phyloP scores from a whole-genome alignment of 805 yeast genomes.

The Hanseniaspora thailandica region DNA sequence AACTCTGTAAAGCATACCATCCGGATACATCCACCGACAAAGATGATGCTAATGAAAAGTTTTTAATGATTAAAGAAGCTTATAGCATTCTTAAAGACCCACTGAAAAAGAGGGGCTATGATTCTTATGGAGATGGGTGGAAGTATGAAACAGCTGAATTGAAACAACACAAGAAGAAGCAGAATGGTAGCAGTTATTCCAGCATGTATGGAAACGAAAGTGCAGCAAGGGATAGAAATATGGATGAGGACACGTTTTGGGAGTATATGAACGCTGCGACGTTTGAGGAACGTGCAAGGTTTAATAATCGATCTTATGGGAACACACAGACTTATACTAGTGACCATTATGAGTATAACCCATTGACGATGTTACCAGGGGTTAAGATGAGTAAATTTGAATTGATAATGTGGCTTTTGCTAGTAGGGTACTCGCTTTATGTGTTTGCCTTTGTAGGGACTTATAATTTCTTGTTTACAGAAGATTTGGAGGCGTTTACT shows the following conservation, averaged over 20 bases:
- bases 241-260: slow-evolving; percentile 1
- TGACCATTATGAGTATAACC: background rate
- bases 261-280: slow-evolving; percentile 11
- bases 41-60: background rate
- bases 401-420: background rate
- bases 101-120: background rate
- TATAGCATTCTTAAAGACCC: slow-evolving; percentile 3
- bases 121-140: slow-evolving; percentile 3
- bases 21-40: background rate
- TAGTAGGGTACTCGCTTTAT: background rate
- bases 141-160: background rate
- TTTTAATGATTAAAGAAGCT: slow-evolving; percentile 9
- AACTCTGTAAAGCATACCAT: slow-evolving; percentile 3
- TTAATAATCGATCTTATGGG: background rate
- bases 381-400: background rate
- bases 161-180: background rate
- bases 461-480: background rate
- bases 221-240: background rate
- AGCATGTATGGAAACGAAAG: background rate
- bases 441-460: slow-evolving; percentile 2
- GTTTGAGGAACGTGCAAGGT: background rate
- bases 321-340: background rate
- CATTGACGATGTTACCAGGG: background rate
- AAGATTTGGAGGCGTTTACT: background rate
- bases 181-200: background rate